phyloP scores from a whole-genome alignment of 352 stramenopile genomes.

The Pythium chondricola region DNA sequence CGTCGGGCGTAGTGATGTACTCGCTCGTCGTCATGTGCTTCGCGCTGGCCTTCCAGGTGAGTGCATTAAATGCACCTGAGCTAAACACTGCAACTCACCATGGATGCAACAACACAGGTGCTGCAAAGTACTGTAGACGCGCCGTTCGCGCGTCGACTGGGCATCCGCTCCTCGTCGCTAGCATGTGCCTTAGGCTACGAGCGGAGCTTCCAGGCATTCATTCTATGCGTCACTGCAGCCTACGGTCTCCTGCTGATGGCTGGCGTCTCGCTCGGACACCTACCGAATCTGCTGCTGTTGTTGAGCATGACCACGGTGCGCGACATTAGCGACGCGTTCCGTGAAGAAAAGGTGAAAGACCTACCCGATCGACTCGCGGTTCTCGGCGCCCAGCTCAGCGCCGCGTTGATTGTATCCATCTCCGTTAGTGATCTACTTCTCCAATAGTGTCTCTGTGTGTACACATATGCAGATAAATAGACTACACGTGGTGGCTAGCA shows the following conservation, averaged over 20 bases:
- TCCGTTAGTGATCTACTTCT: conserved; percentile 33
- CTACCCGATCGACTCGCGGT: conserved; percentile 47
- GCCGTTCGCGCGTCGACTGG: conserved; percentile 59
- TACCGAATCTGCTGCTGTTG: conserved; percentile 64
- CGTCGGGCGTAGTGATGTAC: conserved; percentile 41
- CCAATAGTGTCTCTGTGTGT: no score
- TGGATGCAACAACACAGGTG: conserved; percentile 21
- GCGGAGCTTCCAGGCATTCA: conserved; percentile 50
- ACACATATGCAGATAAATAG: no score
- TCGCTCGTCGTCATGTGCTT: conserved; percentile 58
- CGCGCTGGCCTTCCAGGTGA: conserved; percentile 40
- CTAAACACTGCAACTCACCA: not conserved
- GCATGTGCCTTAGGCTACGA: conserved; percentile 52
- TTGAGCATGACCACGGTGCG: conserved; percentile 50
- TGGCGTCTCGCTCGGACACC: conserved; percentile 43
- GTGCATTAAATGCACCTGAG: not conserved
- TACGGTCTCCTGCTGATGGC: conserved; percentile 51
- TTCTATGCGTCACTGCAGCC: conserved; percentile 49
- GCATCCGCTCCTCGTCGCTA: conserved; percentile 36
- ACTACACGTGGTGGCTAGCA: no score
- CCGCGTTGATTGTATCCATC: conserved; percentile 54
- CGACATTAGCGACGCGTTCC: conserved; percentile 64
- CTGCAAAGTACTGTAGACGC: conserved; percentile 67
- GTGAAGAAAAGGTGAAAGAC: conserved; percentile 51
- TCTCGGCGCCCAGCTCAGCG: conserved; percentile 35